A percentile compares a stretch with the other conserved stretches of the same genome.
Conservation (phyloP, 768 basidiomycete species). For the Lyophyllum shimeji region DNA sequence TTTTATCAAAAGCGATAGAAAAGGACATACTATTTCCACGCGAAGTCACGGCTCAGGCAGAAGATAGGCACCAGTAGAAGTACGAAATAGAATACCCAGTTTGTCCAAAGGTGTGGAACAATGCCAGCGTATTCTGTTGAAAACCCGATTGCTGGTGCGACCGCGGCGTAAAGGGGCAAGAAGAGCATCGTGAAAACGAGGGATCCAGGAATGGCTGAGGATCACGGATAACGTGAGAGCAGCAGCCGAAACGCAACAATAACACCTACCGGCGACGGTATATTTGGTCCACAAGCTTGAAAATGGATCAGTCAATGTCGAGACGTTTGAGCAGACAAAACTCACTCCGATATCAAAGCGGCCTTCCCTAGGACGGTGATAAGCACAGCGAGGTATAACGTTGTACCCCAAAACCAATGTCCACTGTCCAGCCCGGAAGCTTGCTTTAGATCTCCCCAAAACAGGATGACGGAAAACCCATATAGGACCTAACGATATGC, state of each 20-base stretch:
- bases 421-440: constrained; percentile 81
- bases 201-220: constrained; percentile 90
- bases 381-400: constrained; percentile 90
- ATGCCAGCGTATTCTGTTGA: constrained; percentile 90
- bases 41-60: constrained; percentile 85
- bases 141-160: constrained; percentile 85
- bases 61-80: constrained; percentile 82
- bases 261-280: constrained; percentile 76
- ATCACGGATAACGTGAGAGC: constrained; percentile 9
- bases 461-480: constrained; percentile 84
- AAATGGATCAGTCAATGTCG: constrained; percentile 1
- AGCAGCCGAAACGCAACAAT: background rate
- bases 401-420: constrained; percentile 99
- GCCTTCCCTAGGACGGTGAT: constrained; percentile 97
- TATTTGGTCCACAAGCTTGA: constrained; percentile 98
- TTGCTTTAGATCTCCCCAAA: constrained; percentile 91
- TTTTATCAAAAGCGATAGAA: constrained; percentile 6
- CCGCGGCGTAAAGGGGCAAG: constrained; percentile 84
- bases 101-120: constrained; percentile 87
- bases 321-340: background rate
- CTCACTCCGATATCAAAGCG: constrained; percentile 95
- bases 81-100: constrained; percentile 86
- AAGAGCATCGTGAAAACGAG: constrained; percentile 96
- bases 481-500: constrained; percentile 64
- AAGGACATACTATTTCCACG: constrained; percentile 91